These are phyloP conservation scores for Russula brevipes DNA, from an alignment of 768 basidiomycete species.

Conservation along the genomic window DNA sequence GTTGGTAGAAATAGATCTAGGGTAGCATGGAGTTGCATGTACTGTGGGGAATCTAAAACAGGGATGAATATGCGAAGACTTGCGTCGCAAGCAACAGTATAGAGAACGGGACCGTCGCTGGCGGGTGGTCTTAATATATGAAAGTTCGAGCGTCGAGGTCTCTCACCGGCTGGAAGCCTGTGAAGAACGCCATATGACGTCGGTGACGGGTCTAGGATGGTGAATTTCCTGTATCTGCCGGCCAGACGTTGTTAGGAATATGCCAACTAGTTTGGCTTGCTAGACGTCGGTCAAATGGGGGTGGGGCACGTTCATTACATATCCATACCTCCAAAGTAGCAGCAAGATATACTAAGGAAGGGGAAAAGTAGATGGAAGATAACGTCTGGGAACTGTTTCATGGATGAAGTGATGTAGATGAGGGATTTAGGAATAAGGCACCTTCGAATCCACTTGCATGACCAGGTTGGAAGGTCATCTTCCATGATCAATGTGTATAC, in stretches of 20 bases:
- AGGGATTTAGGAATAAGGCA: constrained; percentile 32
- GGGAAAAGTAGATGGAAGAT: constrained; percentile 58
- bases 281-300: constrained; percentile 31
- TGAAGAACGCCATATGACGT: constrained; percentile 69
- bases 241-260: constrained; percentile 71
- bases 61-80: constrained; percentile 82
- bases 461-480: constrained; percentile 81
- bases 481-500: constrained; percentile 75
- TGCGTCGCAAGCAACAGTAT: constrained; percentile 78
- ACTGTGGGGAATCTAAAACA: constrained; percentile 78
- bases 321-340: constrained; percentile 49
- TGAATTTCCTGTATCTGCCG: constrained; percentile 60
- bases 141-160: constrained; percentile 9
- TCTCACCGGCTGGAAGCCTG: constrained; percentile 60
- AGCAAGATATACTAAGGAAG: constrained; percentile 70
- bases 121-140: constrained; percentile 4
- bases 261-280: constrained; percentile 53
- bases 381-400: constrained; percentile 44
- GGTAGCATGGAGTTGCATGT: constrained; percentile 78
- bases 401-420: constrained; percentile 3
- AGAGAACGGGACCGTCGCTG: constrained; percentile 74
- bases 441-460: constrained; percentile 67
- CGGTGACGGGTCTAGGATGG: constrained; percentile 69
- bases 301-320: neutral
- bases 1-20: constrained; percentile 66